Evolutionary conservation across 352 stramenopile species (phyloP).

Genomic region (Phytophthora hybrid): DNA sequence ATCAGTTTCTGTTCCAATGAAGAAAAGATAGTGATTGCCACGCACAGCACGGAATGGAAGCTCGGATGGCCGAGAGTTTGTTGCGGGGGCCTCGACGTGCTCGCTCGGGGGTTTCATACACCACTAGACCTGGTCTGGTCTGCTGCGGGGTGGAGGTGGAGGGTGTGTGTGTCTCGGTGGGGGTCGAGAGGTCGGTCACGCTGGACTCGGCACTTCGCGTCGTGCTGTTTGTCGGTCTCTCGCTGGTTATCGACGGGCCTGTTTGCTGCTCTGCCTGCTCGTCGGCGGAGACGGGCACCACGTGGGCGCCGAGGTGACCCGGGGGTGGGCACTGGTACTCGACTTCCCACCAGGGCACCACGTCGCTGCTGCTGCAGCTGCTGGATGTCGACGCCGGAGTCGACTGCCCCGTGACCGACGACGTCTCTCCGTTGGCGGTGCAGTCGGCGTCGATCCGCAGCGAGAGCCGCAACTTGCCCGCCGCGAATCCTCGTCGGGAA

Average conservation of each 20-base stretch:
- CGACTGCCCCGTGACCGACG: constrained; percentile 25
- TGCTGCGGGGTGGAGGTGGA: constrained; percentile 11
- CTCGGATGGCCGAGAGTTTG: constrained; percentile 23
- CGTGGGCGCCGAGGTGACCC: constrained; percentile 58
- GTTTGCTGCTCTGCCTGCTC: constrained; percentile 17
- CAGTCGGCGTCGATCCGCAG: constrained; percentile 46
- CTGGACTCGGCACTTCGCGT: constrained; percentile 2
- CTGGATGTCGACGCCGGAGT: constrained; percentile 46
- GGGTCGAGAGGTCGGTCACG: constrained; percentile 12
- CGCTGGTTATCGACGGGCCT: not conserved
- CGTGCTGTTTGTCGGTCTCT: constrained; percentile 1
- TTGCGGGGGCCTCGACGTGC: constrained; percentile 40
- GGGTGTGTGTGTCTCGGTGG: constrained; percentile 6
- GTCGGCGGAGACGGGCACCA: constrained; percentile 47
- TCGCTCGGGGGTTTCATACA: constrained; percentile 59
- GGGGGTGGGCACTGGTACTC: constrained; percentile 66
- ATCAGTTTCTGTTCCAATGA: not conserved
- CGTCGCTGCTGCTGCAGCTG: constrained; percentile 41
- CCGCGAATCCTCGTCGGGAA: constrained; percentile 33
- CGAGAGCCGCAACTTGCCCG: constrained; percentile 33
- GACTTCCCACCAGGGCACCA: constrained; percentile 63
- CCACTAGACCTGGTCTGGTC: constrained; percentile 7
- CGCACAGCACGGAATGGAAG: constrained; percentile 42
- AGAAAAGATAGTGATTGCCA: not conserved
- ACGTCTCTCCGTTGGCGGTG: not conserved